Evolutionary conservation across 495 filamentous ascomycete species (phyloP).

Genomic region (Lasiosphaeria miniovina): DNA sequence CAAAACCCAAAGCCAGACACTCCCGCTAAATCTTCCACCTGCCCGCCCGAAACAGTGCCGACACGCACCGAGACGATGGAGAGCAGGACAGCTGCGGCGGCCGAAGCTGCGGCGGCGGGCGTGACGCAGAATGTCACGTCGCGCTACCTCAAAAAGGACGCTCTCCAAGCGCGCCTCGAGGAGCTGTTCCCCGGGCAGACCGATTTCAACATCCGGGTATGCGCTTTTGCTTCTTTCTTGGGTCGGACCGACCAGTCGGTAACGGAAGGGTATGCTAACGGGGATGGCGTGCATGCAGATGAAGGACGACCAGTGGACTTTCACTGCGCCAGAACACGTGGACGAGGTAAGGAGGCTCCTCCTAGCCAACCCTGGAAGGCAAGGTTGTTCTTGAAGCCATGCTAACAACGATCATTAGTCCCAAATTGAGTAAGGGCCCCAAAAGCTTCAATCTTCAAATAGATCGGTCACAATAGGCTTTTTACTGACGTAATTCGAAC

Average conservation of each 20-base stretch:
- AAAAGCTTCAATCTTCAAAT: background rate
- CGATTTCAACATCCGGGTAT: constrained; percentile 34
- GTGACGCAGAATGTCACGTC: constrained; percentile 23
- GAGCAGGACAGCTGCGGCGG: background rate
- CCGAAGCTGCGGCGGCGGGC: background rate
- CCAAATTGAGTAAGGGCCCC: constrained; percentile 29
- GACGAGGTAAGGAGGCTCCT: constrained; percentile 26
- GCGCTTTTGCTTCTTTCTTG: constrained; percentile 3
- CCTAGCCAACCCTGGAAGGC: background rate
- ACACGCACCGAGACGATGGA: constrained; percentile 5
- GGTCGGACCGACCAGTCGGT: constrained; percentile 10
- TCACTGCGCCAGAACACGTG: constrained; percentile 32
- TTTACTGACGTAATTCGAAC: background rate
- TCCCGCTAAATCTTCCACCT: background rate
- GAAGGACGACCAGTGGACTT: constrained; percentile 36
- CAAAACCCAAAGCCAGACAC: background rate
- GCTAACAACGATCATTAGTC: constrained; percentile 14
- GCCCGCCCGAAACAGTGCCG: background rate
- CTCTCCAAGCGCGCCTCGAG: constrained; percentile 33
- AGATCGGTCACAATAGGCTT: background rate
- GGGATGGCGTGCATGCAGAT: constrained; percentile 22
- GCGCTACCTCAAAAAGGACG: constrained; percentile 33
- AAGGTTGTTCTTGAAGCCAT: background rate
- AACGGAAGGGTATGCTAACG: constrained; percentile 5
- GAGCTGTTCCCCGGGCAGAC: constrained; percentile 32